phyloP scores from a whole-genome alignment of 176 grass and related monocot species.

The Cymbopogon citratus region DNA sequence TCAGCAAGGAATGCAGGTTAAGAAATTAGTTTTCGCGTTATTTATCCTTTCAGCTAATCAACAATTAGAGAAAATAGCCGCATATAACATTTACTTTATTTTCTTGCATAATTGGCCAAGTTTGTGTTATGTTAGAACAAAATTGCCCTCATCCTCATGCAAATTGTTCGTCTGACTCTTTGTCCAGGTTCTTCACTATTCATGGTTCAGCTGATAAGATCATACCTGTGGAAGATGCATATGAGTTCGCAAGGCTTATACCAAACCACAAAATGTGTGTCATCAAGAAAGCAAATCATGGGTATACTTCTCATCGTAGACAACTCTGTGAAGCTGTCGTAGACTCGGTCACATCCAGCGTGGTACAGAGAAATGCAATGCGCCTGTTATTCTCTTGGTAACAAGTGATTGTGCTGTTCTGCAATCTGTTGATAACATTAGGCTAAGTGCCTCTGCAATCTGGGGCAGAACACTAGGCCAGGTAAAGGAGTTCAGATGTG shows the following conservation, averaged over 20 bases:
- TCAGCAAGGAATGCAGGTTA: slow-evolving; percentile 80
- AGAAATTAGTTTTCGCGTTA: neutral
- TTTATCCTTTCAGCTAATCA: neutral
- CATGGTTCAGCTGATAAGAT: slow-evolving; percentile 75
- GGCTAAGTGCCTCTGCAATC: neutral
- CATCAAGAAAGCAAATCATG: slow-evolving; percentile 78
- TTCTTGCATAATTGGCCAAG: neutral
- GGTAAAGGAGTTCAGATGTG: neutral
- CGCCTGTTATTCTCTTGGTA: neutral
- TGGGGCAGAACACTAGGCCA: neutral
- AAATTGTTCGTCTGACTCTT: neutral
- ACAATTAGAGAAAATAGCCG: slow-evolving; percentile 10
- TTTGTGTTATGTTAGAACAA: neutral
- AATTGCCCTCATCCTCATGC: neutral
- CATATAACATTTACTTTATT: neutral
- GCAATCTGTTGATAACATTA: neutral
- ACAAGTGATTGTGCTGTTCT: neutral
- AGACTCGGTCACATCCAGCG: slow-evolving; percentile 38
- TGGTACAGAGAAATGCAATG: neutral
- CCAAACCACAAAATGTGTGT: slow-evolving; percentile 67
- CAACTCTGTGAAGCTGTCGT: slow-evolving; percentile 48
- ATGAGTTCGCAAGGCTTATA: slow-evolving; percentile 74
- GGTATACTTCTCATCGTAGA: slow-evolving; percentile 62
- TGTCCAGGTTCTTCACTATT: slow-evolving; percentile 62
- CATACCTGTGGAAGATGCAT: slow-evolving; percentile 77